Evolutionary conservation across 164 flowering plant species (phyloP).

Genomic region (Vitis rotundifolia): DNA sequence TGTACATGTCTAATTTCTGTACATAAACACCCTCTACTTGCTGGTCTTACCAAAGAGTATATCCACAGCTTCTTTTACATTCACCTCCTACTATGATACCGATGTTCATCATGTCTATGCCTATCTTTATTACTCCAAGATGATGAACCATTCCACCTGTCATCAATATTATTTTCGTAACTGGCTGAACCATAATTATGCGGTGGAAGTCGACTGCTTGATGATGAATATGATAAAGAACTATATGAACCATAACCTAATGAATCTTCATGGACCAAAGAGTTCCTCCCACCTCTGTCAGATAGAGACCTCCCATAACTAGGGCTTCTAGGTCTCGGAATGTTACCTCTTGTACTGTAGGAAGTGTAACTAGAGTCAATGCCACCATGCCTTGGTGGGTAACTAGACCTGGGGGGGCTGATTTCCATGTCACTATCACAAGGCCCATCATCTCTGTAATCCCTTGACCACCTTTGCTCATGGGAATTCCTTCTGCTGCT

Average conservation of each 20-base stretch:
- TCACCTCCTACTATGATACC: conserved; percentile 21
- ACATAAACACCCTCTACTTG: no score
- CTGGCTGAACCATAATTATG: conserved; percentile 23
- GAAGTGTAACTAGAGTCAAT: conserved; percentile 29
- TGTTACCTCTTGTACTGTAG: conserved; percentile 35
- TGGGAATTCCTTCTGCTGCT: conserved; percentile 32
- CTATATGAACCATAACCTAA: conserved; percentile 19
- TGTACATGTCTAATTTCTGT: no score
- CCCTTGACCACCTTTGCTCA: conserved; percentile 48
- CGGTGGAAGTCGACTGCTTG: conserved; percentile 17
- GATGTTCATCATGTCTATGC: conserved; percentile 8
- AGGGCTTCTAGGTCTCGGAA: conserved; percentile 41
- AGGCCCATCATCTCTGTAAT: conserved; percentile 60
- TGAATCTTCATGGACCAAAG: conserved; percentile 38
- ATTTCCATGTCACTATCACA: conserved; percentile 48
- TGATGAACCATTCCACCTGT: conserved; percentile 4
- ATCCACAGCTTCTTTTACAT: no score
- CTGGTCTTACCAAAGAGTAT: no score
- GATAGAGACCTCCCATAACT: conserved; percentile 43
- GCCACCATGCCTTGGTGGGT: conserved; percentile 40
- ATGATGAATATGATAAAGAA: conserved; percentile 22
- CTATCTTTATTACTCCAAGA: neutral
- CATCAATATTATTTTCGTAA: conserved; percentile 3
- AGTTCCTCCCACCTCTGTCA: conserved; percentile 57
- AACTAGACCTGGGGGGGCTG: conserved; percentile 37